Conservation (phyloP, 2,329 filamentous ascomycete genomes). For the Eurotiales sp. region DNA sequence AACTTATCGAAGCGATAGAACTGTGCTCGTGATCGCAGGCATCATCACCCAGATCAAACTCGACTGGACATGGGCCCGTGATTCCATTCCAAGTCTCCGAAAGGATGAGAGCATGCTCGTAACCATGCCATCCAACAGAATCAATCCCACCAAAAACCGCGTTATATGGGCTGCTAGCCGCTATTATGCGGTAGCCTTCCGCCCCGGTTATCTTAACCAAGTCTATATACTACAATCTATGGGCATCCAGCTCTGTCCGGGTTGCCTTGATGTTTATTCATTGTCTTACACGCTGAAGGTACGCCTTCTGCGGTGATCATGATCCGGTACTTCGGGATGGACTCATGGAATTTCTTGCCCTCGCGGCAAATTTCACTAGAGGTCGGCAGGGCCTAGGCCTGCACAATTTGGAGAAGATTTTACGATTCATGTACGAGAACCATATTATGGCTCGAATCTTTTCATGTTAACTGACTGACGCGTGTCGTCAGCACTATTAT, state of each 20-base stretch:
- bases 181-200: too few species aligned
- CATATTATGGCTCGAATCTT: neutral
- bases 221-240: neutral
- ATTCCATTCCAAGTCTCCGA: slow-evolving; percentile 4
- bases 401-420: neutral
- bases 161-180: neutral
- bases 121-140: slow-evolving; percentile 7
- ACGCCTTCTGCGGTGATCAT: slow-evolving; percentile 10
- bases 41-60: neutral
- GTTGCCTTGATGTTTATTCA: neutral
- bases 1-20: slow-evolving; percentile 1
- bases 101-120: slow-evolving; percentile 11
- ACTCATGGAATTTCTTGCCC: slow-evolving; percentile 4
- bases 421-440: neutral
- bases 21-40: slow-evolving; percentile 9
- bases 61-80: slow-evolving; percentile 9
- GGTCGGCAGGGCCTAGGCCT: slow-evolving; percentile 14
- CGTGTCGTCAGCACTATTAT: neutral
- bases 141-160: neutral
- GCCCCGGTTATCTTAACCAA: too few species aligned
- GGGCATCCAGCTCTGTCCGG: neutral
- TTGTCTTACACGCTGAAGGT: slow-evolving; percentile 3
- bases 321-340: slow-evolving; percentile 7
- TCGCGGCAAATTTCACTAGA: slow-evolving; percentile 1
- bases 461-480: neutral